These are phyloP conservation scores for Abrus precatorius DNA, from an alignment of 306 rosid genomes.

Conservation along the genomic window DNA sequence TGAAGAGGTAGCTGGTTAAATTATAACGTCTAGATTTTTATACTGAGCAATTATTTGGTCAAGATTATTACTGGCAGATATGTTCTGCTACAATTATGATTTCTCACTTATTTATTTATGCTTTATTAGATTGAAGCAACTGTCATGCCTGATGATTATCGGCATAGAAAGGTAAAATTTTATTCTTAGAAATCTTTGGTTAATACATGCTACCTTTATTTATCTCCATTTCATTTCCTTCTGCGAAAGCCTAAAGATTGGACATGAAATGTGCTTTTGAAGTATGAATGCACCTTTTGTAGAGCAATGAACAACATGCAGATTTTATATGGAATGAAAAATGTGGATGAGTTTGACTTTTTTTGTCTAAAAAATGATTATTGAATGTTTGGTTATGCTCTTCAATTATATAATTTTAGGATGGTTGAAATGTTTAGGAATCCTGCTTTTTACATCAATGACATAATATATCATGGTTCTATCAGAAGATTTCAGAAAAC, in stretches of 20 bases:
- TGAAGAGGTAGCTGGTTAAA: conserved; percentile 76
- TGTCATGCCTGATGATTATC: conserved; percentile 85
- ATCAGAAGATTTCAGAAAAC: conserved; percentile 34
- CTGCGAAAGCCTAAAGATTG: background rate
- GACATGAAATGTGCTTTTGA: background rate
- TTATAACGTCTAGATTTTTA: conserved; percentile 32
- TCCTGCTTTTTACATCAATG: background rate
- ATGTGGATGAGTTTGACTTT: background rate
- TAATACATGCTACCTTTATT: conserved; percentile 1
- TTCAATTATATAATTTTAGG: background rate
- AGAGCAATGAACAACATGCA: conserved; percentile 10
- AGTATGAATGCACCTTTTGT: conserved; percentile 4
- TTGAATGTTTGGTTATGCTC: conserved; percentile 17
- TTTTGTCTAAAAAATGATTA: background rate
- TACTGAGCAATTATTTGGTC: conserved; percentile 13
- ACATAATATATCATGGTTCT: background rate
- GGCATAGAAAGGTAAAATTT: conserved; percentile 71
- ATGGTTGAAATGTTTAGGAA: conserved; percentile 1
- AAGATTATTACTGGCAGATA: conserved; percentile 25
- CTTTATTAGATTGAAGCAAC: conserved; percentile 83
- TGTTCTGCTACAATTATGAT: conserved; percentile 20
- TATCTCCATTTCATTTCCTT: conserved; percentile 12
- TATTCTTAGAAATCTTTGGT: conserved; percentile 36
- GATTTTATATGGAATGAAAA: background rate
- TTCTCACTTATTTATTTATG: conserved; percentile 43